These are phyloP conservation scores for Barbatosphaeria neglecta DNA, from an alignment of 495 filamentous ascomycete genomes.

Conservation along the genomic window DNA sequence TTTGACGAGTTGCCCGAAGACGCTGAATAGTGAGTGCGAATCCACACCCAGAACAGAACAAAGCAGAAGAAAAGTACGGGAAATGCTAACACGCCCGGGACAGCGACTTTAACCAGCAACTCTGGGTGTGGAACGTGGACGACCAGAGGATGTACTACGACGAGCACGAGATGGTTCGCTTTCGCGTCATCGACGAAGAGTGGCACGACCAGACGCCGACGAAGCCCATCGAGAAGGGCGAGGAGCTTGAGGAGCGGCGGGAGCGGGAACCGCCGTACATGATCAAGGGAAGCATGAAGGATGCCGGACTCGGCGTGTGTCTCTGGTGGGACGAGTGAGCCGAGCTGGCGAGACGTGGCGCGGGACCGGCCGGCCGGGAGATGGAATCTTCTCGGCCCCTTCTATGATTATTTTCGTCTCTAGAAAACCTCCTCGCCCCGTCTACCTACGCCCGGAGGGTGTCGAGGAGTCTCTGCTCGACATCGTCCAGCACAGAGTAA, in stretches of 20 bases:
- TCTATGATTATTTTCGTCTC: no score
- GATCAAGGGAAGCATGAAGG: constrained; percentile 51
- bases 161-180: constrained; percentile 73
- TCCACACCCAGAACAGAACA: constrained; percentile 5
- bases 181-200: constrained; percentile 69
- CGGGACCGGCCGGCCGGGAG: no score
- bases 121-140: constrained; percentile 73
- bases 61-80: background rate
- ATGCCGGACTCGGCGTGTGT: constrained; percentile 37
- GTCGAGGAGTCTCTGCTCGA: constrained; percentile 70
- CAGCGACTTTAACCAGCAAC: constrained; percentile 58
- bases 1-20: constrained; percentile 55
- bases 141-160: constrained; percentile 71
- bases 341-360: no score
- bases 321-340: constrained; percentile 42
- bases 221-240: constrained; percentile 43
- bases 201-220: constrained; percentile 82
- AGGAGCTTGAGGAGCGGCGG: constrained; percentile 32
- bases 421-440: no score
- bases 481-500: constrained; percentile 73
- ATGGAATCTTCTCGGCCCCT: no score
- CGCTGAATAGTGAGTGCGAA: constrained; percentile 69
- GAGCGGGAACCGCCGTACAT: constrained; percentile 51
- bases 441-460: constrained; percentile 30
- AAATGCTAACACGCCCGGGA: constrained; percentile 4